Evolutionary conservation across 2,329 filamentous ascomycete genomes (phyloP).

Genomic region (Fusarium fujikuroi): DNA sequence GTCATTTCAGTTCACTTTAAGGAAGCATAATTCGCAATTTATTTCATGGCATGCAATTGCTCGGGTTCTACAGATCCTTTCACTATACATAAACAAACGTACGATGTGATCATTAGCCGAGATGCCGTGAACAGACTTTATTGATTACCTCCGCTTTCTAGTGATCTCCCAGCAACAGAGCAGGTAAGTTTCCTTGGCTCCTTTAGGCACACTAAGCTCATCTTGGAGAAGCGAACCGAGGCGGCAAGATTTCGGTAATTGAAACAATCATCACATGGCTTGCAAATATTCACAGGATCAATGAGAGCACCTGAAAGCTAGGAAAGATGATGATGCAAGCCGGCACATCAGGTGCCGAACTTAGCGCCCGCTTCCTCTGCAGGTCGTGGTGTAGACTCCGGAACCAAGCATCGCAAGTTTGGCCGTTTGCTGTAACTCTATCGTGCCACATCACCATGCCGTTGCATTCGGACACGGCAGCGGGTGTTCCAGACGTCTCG

Average conservation of each 20-base stretch:
- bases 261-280: background rate
- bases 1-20: too few species aligned
- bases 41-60: too few species aligned
- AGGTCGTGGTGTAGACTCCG: background rate
- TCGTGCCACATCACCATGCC: fast-evolving
- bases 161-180: too few species aligned
- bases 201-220: background rate
- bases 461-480: background rate
- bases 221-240: background rate
- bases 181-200: too few species aligned
- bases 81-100: too few species aligned
- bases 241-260: too few species aligned
- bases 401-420: background rate
- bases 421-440: background rate
- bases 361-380: background rate
- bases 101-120: background rate
- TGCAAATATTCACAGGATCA: background rate
- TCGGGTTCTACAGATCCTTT: too few species aligned
- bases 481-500: background rate
- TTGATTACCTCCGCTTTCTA: too few species aligned
- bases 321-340: background rate
- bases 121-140: background rate
- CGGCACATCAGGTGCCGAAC: background rate
- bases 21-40: too few species aligned
- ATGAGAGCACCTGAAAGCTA: too few species aligned